Conservation (phyloP, 768 basidiomycete genomes). For the Rhodotorula diobovata region DNA sequence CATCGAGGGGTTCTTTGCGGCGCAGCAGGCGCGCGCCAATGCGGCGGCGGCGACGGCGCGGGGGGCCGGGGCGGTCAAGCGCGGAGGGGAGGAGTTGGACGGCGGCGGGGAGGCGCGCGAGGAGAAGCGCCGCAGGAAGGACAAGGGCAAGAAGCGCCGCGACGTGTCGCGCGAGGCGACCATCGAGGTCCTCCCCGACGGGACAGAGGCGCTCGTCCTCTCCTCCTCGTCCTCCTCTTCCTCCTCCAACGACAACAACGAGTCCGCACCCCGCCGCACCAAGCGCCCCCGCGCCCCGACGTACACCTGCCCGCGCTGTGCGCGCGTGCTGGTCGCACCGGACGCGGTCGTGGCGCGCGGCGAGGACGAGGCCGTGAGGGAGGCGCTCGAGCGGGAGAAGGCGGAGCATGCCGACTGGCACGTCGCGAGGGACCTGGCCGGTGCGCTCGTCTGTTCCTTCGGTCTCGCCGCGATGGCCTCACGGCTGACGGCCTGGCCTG, state of each 20-base stretch:
- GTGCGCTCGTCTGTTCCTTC: conserved; percentile 41
- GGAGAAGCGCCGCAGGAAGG: neutral
- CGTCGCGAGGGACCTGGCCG: conserved; percentile 71
- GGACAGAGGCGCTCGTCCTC: neutral
- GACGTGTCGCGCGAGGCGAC: neutral
- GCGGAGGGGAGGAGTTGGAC: conserved; percentile 42
- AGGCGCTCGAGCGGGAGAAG: conserved; percentile 41
- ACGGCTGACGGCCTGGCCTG: neutral
- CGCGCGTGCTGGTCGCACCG: conserved; percentile 13
- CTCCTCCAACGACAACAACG: neutral
- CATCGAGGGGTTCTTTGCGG: conserved; percentile 78
- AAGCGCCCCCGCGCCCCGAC: conserved; percentile 43
- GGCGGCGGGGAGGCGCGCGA: conserved; percentile 41
- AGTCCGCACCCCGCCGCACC: neutral
- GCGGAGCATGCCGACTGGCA: conserved; percentile 84
- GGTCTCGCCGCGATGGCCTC: neutral
- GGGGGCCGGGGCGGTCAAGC: neutral
- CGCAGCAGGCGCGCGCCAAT: neutral
- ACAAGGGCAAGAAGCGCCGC: neutral
- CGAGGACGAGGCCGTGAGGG: conserved; percentile 4
- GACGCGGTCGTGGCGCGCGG: neutral
- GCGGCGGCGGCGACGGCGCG: neutral
- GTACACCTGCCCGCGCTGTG: conserved; percentile 52
- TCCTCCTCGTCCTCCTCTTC: conserved; percentile 1
- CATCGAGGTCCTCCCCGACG: neutral